Conservation (phyloP, 2,329 filamentous ascomycete genomes). For the Cladobotryum mycophilum region DNA sequence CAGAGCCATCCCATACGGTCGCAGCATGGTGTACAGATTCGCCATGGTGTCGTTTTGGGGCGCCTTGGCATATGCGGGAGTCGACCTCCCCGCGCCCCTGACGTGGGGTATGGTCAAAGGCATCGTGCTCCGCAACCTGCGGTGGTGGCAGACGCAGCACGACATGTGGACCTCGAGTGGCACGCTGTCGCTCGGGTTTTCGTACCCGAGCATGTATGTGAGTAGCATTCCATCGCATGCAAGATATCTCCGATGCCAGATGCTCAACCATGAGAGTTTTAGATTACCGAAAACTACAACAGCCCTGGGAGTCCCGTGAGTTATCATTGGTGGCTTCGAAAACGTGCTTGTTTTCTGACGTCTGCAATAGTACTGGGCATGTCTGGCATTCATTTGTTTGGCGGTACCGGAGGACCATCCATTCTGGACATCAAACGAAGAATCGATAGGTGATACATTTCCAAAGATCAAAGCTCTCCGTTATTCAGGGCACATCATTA, state of each 20-base stretch:
- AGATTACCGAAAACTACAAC: slow-evolving; percentile 79
- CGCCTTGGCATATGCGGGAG: slow-evolving; percentile 66
- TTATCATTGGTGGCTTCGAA: slow-evolving; percentile 1
- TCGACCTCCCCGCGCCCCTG: slow-evolving; percentile 64
- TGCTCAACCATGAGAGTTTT: not conserved
- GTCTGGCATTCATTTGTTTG: slow-evolving; percentile 68
- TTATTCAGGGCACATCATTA: slow-evolving; percentile 68
- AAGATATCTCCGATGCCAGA: slow-evolving; percentile 5
- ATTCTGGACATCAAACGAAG: slow-evolving; percentile 67
- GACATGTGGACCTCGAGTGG: slow-evolving; percentile 71
- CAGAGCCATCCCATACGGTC: slow-evolving; percentile 68
- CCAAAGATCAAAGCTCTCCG: slow-evolving; percentile 54
- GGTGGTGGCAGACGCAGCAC: slow-evolving; percentile 72
- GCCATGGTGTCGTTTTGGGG: slow-evolving; percentile 83
- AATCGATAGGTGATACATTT: slow-evolving; percentile 50
- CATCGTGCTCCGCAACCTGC: slow-evolving; percentile 63
- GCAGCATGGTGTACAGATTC: slow-evolving; percentile 75
- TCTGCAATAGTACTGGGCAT: slow-evolving; percentile 62
- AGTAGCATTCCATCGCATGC: slow-evolving; percentile 19
- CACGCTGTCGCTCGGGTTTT: slow-evolving; percentile 69
- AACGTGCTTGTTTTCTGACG: not conserved
- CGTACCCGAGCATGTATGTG: slow-evolving; percentile 70
- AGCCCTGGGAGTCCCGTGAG: slow-evolving; percentile 59
- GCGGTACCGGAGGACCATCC: slow-evolving; percentile 63
- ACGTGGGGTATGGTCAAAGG: slow-evolving; percentile 78